Evolutionary conservation across 768 basidiomycete genomes (phyloP).

Genomic region (Pisolithus orientalis): DNA sequence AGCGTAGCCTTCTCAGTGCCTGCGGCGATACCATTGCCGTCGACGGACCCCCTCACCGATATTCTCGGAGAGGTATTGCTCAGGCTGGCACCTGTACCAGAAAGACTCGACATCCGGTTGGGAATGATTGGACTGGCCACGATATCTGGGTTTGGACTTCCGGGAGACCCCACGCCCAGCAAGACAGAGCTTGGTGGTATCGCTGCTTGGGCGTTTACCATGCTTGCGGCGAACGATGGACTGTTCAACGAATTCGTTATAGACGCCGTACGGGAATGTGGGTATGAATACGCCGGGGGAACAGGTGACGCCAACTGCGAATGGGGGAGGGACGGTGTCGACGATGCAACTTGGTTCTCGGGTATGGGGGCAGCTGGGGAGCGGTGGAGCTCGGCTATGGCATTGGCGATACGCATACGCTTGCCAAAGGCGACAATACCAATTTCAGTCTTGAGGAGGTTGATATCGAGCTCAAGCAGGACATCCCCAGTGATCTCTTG

Average conservation of each 20-base stretch:
- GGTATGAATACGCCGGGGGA: conserved; percentile 26
- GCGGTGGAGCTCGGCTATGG: conserved; percentile 80
- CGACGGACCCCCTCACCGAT: conserved; percentile 11
- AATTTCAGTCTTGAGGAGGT: conserved; percentile 87
- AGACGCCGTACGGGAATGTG: conserved; percentile 33
- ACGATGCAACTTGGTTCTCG: conserved; percentile 28
- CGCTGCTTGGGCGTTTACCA: conserved; percentile 22
- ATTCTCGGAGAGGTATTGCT: conserved; percentile 9
- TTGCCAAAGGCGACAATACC: conserved; percentile 94
- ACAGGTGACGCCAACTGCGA: conserved; percentile 22
- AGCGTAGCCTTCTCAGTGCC: conserved; percentile 18
- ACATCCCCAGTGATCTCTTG: conserved; percentile 99
- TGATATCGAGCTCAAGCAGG: conserved; percentile 87
- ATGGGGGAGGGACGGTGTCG: conserved; percentile 26
- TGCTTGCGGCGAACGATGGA: conserved; percentile 25
- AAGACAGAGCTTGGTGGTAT: conserved; percentile 15
- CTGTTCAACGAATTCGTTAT: conserved; percentile 41
- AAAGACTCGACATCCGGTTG: conserved; percentile 23
- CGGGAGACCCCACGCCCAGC: conserved; percentile 19
- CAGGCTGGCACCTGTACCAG: conserved; percentile 21
- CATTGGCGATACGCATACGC: conserved; percentile 87
- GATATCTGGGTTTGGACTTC: conserved; percentile 24
- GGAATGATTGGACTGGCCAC: conserved; percentile 12
- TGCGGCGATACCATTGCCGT: conserved; percentile 9
- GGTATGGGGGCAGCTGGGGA: conserved; percentile 59